These are phyloP conservation scores for Wickerhamiella vanderwaltii DNA, from an alignment of 805 yeast genomes.

Conservation along the genomic window DNA sequence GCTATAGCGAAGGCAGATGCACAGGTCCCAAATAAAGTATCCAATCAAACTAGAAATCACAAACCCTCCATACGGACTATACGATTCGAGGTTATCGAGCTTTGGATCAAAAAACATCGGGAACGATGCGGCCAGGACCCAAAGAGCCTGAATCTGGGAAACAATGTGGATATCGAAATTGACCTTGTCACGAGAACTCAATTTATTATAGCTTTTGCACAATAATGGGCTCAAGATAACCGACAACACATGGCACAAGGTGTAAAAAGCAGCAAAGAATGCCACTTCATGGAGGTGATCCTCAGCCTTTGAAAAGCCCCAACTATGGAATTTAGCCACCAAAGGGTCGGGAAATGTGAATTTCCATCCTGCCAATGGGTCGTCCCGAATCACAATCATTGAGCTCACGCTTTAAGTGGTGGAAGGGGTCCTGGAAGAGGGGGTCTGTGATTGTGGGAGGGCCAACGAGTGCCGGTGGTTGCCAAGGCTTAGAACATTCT, in stretches of 20 bases:
- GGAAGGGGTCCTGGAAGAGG: not conserved
- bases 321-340: conserved; percentile 8
- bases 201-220: conserved; percentile 40
- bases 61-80: conserved; percentile 63
- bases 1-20: conserved; percentile 52
- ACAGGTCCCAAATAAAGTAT: conserved; percentile 83
- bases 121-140: conserved; percentile 45
- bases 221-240: conserved; percentile 38
- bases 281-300: conserved; percentile 54
- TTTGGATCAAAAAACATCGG: conserved; percentile 55
- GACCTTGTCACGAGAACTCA: conserved; percentile 36
- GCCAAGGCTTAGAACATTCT: too few species aligned
- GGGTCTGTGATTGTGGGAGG: too few species aligned
- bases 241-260: conserved; percentile 39
- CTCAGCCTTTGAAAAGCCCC: conserved; percentile 25
- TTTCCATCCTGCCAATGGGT: conserved; percentile 18
- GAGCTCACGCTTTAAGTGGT: too few species aligned
- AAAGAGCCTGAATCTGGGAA: conserved; percentile 68
- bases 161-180: conserved; percentile 89
- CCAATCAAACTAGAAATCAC: conserved; percentile 65
- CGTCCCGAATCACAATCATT: conserved; percentile 8
- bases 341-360: conserved; percentile 12
- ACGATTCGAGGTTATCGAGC: conserved; percentile 51
- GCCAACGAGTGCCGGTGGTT: too few species aligned
- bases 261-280: conserved; percentile 49